Evolutionary conservation across 2,329 filamentous ascomycete species (phyloP).

Genomic region (Corinectria fuckeliana): DNA sequence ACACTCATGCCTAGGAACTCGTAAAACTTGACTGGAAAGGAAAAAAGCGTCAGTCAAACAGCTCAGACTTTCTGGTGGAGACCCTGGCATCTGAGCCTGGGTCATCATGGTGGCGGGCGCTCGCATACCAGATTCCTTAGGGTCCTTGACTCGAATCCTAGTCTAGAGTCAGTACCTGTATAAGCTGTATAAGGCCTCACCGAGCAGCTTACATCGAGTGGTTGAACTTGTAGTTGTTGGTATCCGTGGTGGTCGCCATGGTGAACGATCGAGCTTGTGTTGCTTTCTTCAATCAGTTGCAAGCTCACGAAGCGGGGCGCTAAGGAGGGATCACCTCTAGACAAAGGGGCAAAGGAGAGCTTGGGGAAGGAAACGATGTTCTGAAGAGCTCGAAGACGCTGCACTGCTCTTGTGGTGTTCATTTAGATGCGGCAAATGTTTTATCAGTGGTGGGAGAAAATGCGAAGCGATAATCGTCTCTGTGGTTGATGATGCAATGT

Average conservation of each 20-base stretch:
- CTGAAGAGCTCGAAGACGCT: conserved; percentile 35
- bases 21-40: conserved; percentile 79
- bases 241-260: conserved; percentile 75
- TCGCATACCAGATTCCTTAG: conserved; percentile 72
- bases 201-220: conserved; percentile 81
- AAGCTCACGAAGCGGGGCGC: background rate
- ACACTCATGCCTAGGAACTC: conserved; percentile 88
- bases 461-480: background rate
- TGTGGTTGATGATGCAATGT: background rate
- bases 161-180: conserved; percentile 20
- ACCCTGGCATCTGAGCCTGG: background rate
- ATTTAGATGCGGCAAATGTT: conserved; percentile 25
- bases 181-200: background rate
- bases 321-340: background rate
- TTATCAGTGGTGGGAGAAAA: conserved; percentile 12
- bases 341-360: background rate
- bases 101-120: conserved; percentile 31
- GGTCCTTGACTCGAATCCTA: conserved; percentile 96
- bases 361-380: conserved; percentile 23
- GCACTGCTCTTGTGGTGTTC: conserved; percentile 34
- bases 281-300: background rate
- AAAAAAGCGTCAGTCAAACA: background rate
- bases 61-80: background rate
- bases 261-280: conserved; percentile 47
- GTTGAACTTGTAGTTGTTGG: conserved; percentile 81